A percentile compares a stretch with the other conserved stretches of the same genome.
Conservation (phyloP, 2,329 filamentous ascomycete genomes). For the Monosporascus sp. region DNA sequence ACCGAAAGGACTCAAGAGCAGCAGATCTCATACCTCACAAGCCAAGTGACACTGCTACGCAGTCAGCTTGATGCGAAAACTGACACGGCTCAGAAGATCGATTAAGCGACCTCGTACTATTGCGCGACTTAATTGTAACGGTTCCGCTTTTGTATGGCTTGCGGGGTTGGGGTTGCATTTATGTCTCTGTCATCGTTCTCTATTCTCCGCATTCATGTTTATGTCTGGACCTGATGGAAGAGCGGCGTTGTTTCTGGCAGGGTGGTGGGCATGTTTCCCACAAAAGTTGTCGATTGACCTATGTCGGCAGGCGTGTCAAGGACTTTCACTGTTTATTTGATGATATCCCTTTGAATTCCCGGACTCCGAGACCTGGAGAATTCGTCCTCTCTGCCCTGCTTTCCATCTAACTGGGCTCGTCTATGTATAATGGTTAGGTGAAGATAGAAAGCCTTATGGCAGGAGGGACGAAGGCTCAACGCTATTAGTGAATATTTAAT, state of each 20-base stretch:
- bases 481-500: conserved; percentile 17
- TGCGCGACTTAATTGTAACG: too few relatives aligned
- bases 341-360: conserved; percentile 21
- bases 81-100: conserved; percentile 16
- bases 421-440: conserved; percentile 22
- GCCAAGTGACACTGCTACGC: conserved; percentile 29
- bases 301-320: conserved; percentile 3
- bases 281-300: conserved; percentile 8
- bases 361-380: conserved; percentile 8
- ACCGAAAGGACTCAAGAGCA: conserved; percentile 32
- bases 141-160: neutral
- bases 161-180: neutral
- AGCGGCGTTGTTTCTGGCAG: neutral
- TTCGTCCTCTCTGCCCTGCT: conserved; percentile 8
- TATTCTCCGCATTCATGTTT: neutral
- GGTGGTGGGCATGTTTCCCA: conserved; percentile 9
- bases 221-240: neutral
- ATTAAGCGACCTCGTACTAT: conserved; percentile 2
- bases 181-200: conserved; percentile 1
- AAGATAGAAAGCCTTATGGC: conserved; percentile 25
- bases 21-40: conserved; percentile 30
- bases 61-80: conserved; percentile 25
- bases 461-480: conserved; percentile 15
- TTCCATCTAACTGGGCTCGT: conserved; percentile 6
- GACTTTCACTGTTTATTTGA: conserved; percentile 19